These are phyloP conservation scores for Mrakia gelida DNA, from an alignment of 768 basidiomycete species.

Conservation along the genomic window DNA sequence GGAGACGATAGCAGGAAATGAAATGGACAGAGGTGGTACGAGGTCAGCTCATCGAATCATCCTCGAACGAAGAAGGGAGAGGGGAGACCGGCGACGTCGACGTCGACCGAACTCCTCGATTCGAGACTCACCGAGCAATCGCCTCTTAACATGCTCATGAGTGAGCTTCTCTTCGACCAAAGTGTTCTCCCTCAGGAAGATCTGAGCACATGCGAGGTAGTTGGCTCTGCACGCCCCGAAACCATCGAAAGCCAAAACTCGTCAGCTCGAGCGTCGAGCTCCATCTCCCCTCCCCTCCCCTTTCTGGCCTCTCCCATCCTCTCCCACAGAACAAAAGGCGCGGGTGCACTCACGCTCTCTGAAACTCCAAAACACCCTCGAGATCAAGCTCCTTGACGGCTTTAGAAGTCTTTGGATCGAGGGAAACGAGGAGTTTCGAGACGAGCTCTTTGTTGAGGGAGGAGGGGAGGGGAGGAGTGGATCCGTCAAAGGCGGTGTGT, in stretches of 20 bases:
- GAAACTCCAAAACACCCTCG: constrained; percentile 43
- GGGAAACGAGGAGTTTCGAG: constrained; percentile 24
- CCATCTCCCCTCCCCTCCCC: neutral
- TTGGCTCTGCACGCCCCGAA: constrained; percentile 33
- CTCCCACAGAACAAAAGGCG: too few species aligned
- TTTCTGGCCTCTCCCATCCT: neutral
- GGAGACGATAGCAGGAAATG: neutral
- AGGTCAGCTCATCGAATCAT: neutral
- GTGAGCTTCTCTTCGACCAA: constrained; percentile 58
- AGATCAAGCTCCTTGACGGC: constrained; percentile 34
- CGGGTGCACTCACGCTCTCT: constrained; percentile 35
- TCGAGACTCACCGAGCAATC: constrained; percentile 68
- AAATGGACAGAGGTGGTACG: neutral
- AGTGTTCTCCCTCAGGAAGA: constrained; percentile 71
- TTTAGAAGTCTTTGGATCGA: constrained; percentile 10
- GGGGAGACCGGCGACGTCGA: too few species aligned
- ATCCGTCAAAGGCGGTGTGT: constrained; percentile 29
- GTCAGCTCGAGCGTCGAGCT: neutral
- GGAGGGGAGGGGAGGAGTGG: constrained; percentile 25
- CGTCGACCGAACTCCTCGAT: neutral
- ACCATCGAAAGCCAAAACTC: neutral
- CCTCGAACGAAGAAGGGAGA: too few species aligned
- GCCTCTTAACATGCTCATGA: constrained; percentile 69
- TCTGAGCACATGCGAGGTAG: constrained; percentile 59
- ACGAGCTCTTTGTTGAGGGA: constrained; percentile 17